Evolutionary conservation across 352 stramenopile genomes (phyloP).

Genomic region (Globisporangium nodosum): DNA sequence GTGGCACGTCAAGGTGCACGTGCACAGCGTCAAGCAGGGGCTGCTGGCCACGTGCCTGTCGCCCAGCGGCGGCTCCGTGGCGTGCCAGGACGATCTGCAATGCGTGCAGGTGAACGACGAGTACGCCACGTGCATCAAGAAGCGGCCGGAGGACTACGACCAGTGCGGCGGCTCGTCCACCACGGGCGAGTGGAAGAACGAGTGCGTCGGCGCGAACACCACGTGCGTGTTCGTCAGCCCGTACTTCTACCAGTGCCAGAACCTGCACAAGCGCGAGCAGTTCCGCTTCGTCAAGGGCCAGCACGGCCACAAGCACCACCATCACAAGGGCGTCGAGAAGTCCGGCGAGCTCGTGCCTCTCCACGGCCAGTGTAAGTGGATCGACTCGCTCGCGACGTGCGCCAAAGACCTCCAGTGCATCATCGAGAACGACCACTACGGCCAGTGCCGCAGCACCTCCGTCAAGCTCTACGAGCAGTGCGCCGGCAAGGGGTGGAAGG

Average conservation of each 20-base stretch:
- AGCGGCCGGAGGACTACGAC: slow-evolving; percentile 4
- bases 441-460: slow-evolving; percentile 17
- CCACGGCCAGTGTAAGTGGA: slow-evolving; percentile 14
- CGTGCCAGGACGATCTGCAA: slow-evolving; percentile 4
- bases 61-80: not conserved
- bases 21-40: slow-evolving; percentile 8
- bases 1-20: slow-evolving; percentile 10
- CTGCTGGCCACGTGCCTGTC: not conserved
- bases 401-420: slow-evolving; percentile 17
- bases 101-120: slow-evolving; percentile 3
- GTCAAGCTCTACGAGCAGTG: slow-evolving; percentile 23
- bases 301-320: slow-evolving; percentile 4
- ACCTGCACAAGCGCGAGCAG: slow-evolving; percentile 1
- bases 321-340: slow-evolving; percentile 1
- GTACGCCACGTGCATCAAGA: slow-evolving; percentile 10
- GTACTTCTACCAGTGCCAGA: slow-evolving; percentile 5
- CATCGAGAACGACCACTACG: slow-evolving; percentile 23
- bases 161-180: slow-evolving; percentile 7
- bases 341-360: not conserved
- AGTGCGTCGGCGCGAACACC: not conserved
- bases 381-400: slow-evolving; percentile 14
- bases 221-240: slow-evolving; percentile 4
- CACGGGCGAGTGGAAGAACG: slow-evolving; percentile 3
- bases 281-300: slow-evolving; percentile 6
- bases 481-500: slow-evolving; percentile 15